A percentile compares a stretch with the other conserved stretches of the same genome.
Conservation (phyloP, 306 rosid species). For the Trifolium fragiferum region DNA sequence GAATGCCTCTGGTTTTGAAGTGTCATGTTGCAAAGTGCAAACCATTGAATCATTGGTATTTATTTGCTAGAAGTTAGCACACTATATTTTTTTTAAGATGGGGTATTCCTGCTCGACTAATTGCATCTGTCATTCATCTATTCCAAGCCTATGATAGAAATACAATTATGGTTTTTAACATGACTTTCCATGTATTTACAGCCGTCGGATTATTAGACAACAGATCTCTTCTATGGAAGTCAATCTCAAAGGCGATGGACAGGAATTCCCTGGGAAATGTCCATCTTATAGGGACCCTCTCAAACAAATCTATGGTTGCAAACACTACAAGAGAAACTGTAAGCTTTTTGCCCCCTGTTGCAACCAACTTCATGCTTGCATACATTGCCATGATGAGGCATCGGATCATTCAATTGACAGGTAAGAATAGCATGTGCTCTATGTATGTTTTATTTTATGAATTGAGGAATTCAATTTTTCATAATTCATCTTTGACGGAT, state of each 20-base stretch:
- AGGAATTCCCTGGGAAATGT: slow-evolving; percentile 67
- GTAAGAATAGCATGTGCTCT: slow-evolving; percentile 47
- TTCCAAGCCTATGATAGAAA: slow-evolving; percentile 32
- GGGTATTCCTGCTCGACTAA: slow-evolving; percentile 9
- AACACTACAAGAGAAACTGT: slow-evolving; percentile 93
- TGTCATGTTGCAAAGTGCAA: slow-evolving; percentile 26
- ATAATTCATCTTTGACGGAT: slow-evolving; percentile 30
- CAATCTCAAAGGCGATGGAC: slow-evolving; percentile 50
- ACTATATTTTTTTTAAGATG: not conserved
- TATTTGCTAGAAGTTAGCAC: slow-evolving; percentile 33
- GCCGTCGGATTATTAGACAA: slow-evolving; percentile 84
- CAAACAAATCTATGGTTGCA: slow-evolving; percentile 68
- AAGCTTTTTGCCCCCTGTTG: slow-evolving; percentile 88
- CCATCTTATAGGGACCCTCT: slow-evolving; percentile 79
- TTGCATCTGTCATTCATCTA: slow-evolving; percentile 25
- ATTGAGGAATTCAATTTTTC: slow-evolving; percentile 21
- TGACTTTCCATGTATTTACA: slow-evolving; percentile 49
- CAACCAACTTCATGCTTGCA: slow-evolving; percentile 81
- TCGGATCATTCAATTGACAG: slow-evolving; percentile 75
- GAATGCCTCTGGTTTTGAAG: slow-evolving; percentile 31
- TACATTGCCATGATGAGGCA: slow-evolving; percentile 86
- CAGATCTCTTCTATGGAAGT: slow-evolving; percentile 55
- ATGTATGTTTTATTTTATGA: slow-evolving; percentile 12
- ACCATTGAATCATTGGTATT: slow-evolving; percentile 26
- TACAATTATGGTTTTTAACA: slow-evolving; percentile 40